These are phyloP conservation scores for Aspergillus sp. DNA, from an alignment of 2,329 filamentous ascomycete genomes.

Conservation along the genomic window DNA sequence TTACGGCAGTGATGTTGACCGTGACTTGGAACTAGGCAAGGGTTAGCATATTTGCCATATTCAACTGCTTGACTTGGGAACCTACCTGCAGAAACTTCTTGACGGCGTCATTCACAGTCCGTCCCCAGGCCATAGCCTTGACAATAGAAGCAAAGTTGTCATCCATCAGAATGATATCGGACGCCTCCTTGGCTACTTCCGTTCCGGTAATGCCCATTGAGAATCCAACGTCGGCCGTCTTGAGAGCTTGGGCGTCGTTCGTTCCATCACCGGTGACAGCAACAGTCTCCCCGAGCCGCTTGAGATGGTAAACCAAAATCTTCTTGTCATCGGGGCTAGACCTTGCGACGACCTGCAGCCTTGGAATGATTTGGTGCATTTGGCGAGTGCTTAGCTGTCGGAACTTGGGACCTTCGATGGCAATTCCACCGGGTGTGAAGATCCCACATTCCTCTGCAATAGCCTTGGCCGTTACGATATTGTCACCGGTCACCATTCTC, in stretches of 20 bases:
- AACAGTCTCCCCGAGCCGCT: conserved; percentile 65
- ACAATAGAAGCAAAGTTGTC: conserved; percentile 83
- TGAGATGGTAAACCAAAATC: conserved; percentile 60
- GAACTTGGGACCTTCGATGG: conserved; percentile 72
- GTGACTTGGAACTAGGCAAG: conserved; percentile 32
- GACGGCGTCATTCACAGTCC: conserved; percentile 66
- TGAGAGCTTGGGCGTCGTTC: conserved; percentile 73
- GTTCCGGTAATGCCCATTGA: conserved; percentile 79
- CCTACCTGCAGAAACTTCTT: conserved; percentile 56
- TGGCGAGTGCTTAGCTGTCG: conserved; percentile 58
- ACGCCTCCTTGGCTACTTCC: conserved; percentile 76
- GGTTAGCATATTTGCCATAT: conserved; percentile 1
- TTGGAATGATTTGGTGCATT: conserved; percentile 59
- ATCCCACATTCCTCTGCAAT: conserved; percentile 75
- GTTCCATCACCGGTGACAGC: conserved; percentile 77
- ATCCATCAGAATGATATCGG: conserved; percentile 78
- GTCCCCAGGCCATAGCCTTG: conserved; percentile 72
- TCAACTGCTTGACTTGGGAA: not conserved
- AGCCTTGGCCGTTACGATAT: conserved; percentile 66
- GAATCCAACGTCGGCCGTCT: conserved; percentile 73
- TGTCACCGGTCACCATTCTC: conserved; percentile 80
- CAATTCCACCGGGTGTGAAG: conserved; percentile 54
- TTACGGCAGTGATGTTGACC: conserved; percentile 59
- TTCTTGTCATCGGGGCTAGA: conserved; percentile 72
- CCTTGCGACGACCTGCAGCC: conserved; percentile 60